Base-by-base conservation (phyloP, 2,329 filamentous ascomycete genomes). In the Lachnellula occidentalis region DNA sequence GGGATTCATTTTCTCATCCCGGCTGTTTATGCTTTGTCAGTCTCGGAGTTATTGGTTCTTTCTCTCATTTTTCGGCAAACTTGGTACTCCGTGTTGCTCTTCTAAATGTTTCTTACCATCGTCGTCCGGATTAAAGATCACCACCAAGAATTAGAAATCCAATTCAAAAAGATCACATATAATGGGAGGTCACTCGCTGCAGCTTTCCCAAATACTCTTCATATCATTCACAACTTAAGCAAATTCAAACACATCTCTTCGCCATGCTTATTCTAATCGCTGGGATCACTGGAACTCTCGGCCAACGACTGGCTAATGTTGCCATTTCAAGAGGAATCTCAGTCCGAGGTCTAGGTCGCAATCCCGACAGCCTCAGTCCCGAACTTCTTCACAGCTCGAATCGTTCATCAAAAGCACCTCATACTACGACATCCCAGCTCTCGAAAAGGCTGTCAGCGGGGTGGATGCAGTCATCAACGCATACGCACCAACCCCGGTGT, bases 381-480 rank as follows among this genome's bases (percentile, higher is more conserved):
- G 45, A 27, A 14, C 19, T 48, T 14, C 14, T 11, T 7, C 12
- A 6, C 15, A 34, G 7, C 27, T 48, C 3, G 45, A 48, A 34
- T n/a, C 21, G 0, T 48, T 48, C 15, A 34, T 48, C 14, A 15
- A n/a, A 15, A 31, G 19, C 15, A 48, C 14, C 9, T 15, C 21
- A 31, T 48, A 48, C 45, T 48, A 48, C 36, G 71, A 73, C 31
- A 59, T 69, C 6, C 5, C 61, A 0, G 69, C 71, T 1, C 50
- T 73, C 1, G 67, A 72, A 2, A 51, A 58, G 4, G 71, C 70
- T 5, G 64, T 66, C 14, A 24, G 51, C 0, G 70, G 69, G 6
- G 71, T 71, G 11, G 69, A 72, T 48, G 69, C 70, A 6, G 58
- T 73, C n/a, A 66, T 73, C 21, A 66, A 62, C 49, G 65, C 68